phyloP scores from a whole-genome alignment of 75 land plant genomes.

The Chamaecyparis obtusa region DNA sequence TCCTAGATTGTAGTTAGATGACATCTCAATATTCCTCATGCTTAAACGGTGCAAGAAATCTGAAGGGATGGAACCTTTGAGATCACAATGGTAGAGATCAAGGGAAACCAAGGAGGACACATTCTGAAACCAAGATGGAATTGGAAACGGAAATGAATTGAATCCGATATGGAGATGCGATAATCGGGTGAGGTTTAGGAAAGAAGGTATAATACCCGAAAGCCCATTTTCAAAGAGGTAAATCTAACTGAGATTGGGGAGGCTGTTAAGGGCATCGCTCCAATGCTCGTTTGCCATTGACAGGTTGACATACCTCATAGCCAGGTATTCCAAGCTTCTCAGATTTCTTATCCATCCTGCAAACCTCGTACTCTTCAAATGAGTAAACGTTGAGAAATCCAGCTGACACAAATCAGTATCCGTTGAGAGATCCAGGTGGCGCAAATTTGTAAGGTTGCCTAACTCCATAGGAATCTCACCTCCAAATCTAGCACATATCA shows the following conservation, averaged over 20 bases:
- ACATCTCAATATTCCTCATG: not conserved
- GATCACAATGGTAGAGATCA: not conserved
- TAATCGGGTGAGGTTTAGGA: not conserved
- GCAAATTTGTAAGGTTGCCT: no score
- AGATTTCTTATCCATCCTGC: no score
- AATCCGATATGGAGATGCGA: not conserved
- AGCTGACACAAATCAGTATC: no score
- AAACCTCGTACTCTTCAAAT: no score
- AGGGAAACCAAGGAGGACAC: not conserved
- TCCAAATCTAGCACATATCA: no score
- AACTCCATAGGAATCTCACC: no score
- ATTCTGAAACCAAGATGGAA: not conserved
- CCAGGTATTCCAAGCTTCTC: no score
- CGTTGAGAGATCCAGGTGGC: no score
- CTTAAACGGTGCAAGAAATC: not conserved
- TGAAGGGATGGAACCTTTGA: not conserved
- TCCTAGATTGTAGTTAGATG: not conserved
- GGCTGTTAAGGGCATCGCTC: no score
- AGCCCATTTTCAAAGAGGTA: not conserved
- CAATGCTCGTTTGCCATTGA: no score
- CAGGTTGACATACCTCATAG: no score
- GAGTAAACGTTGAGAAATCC: no score
- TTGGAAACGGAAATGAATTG: not conserved
- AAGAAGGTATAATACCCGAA: not conserved
- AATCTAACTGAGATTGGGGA: not conserved